Evolutionary conservation across 179 eudicot species (phyloP).

Genomic region (Silene coronaria): DNA sequence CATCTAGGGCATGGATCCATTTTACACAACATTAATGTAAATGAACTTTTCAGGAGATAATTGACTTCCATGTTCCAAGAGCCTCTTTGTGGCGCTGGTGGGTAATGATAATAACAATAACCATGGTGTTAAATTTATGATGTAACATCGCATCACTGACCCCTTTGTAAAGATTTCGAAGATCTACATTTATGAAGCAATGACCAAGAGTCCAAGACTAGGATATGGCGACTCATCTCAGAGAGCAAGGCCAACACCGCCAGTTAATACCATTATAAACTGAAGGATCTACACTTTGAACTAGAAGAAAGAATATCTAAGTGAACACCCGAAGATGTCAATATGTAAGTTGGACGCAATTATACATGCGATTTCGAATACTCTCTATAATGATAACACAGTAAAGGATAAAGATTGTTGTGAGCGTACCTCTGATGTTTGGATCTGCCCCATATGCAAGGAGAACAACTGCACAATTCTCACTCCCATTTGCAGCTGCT

Average conservation of each 20-base stretch:
- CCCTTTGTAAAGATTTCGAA: background rate
- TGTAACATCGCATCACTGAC: background rate
- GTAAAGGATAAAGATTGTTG: background rate
- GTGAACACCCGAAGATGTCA: background rate
- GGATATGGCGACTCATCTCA: background rate
- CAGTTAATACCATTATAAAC: background rate
- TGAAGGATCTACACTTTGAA: background rate
- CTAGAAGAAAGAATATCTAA: background rate
- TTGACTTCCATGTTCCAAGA: background rate
- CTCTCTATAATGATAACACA: background rate
- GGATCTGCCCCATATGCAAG: conserved; percentile 71
- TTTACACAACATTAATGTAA: background rate
- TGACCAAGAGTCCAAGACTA: background rate
- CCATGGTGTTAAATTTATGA: background rate
- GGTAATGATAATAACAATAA: background rate
- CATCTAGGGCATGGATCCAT: background rate
- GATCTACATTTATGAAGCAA: background rate
- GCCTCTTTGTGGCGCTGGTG: background rate
- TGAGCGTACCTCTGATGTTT: conserved; percentile 47
- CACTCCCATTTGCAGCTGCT: conserved; percentile 56
- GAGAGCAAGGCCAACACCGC: background rate
- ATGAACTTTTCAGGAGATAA: background rate
- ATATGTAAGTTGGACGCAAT: background rate
- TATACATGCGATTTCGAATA: background rate
- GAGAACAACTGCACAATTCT: conserved; percentile 50